Conservation (phyloP, 148 eudicot species). For the Vaccinium myrtillus region DNA sequence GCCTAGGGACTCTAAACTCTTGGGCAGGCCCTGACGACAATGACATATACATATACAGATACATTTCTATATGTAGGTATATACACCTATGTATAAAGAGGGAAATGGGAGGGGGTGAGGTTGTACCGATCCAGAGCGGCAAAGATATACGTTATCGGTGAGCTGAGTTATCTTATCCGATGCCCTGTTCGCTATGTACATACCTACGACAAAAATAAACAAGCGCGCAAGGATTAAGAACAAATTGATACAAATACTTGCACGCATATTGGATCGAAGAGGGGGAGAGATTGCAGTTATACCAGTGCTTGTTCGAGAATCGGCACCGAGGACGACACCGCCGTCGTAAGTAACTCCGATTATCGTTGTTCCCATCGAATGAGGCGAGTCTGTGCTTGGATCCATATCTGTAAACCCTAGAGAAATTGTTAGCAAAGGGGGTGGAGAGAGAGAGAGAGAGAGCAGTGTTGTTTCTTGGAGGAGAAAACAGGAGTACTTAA, state of each 20-base stretch:
- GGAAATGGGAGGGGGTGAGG: background rate
- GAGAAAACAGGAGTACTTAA: too few relatives aligned
- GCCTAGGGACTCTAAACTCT: too few relatives aligned
- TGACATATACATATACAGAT: too few relatives aligned
- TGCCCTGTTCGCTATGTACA: slow-evolving; percentile 96
- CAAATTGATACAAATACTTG: background rate
- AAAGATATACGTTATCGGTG: slow-evolving; percentile 86
- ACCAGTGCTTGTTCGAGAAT: slow-evolving; percentile 98
- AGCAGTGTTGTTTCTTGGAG: too few relatives aligned
- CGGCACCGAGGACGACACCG: slow-evolving; percentile 95
- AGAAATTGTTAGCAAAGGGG: too few relatives aligned
- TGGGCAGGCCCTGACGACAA: too few relatives aligned
- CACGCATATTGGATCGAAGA: background rate
- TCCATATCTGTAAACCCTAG: background rate
- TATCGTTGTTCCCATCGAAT: slow-evolving; percentile 93
- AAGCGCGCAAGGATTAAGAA: background rate
- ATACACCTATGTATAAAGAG: background rate
- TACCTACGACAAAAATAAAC: slow-evolving; percentile 38
- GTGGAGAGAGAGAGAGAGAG: too few relatives aligned
- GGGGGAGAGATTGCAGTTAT: background rate
- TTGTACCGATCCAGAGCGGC: slow-evolving; percentile 96
- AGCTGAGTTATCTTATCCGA: slow-evolving; percentile 93
- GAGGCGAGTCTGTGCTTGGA: slow-evolving; percentile 38
- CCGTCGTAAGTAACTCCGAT: slow-evolving; percentile 91
- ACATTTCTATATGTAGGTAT: too few relatives aligned